Evolutionary conservation across 2,329 filamentous ascomycete species (phyloP).

Genomic region (Sporothrix schenckii): DNA sequence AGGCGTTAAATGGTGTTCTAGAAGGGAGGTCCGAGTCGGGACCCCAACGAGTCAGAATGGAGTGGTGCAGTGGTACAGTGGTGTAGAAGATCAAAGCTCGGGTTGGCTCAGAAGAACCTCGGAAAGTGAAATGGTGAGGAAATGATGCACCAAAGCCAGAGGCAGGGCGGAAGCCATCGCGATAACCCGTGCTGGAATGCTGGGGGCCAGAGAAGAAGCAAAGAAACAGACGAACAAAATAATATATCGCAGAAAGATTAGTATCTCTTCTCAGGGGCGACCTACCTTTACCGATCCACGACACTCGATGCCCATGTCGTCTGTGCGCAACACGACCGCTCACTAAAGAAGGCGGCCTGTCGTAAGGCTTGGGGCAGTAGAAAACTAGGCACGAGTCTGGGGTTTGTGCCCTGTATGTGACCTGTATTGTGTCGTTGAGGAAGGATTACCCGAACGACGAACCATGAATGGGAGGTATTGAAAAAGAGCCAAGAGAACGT

Average conservation of each 20-base stretch:
- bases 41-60: background rate
- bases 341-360: background rate
- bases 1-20: constrained; percentile 9
- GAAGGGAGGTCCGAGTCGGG: background rate
- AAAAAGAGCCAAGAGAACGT: background rate
- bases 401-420: constrained; percentile 2
- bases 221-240: background rate
- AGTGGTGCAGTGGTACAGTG: no score
- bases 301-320: constrained; percentile 22
- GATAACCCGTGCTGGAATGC: constrained; percentile 15
- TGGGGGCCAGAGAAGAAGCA: no score
- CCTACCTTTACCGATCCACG: background rate
- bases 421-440: background rate
- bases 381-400: constrained; percentile 18
- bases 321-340: background rate
- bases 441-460: background rate
- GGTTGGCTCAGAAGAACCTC: background rate
- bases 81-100: background rate
- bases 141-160: no score
- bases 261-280: no score
- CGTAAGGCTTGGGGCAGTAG: background rate
- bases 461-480: background rate
- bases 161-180: background rate
- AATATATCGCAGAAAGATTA: no score
- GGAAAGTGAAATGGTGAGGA: no score